A percentile compares a stretch with the other conserved stretches of the same genome.
phyloP scores from a whole-genome alignment of 2,329 filamentous ascomycete species.

The Curvularia verruculosa region DNA sequence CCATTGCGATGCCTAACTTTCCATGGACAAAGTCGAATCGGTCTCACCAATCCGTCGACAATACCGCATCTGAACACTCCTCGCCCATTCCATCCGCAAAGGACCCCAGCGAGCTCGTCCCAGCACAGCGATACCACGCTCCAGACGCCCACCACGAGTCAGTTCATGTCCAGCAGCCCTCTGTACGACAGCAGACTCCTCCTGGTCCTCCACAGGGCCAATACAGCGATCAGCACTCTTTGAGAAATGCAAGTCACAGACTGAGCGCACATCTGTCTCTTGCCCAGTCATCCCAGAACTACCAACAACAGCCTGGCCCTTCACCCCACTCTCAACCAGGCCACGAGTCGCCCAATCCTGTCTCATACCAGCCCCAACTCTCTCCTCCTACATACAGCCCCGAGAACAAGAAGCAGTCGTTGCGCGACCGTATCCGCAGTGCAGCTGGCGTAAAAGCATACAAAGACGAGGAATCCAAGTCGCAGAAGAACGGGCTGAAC shows the following conservation, averaged over 20 bases:
- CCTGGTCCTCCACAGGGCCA: constrained; percentile 19
- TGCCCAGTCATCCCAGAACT: constrained; percentile 35
- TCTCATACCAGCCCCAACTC: constrained; percentile 33
- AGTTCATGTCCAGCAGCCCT: constrained; percentile 26
- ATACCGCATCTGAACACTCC: constrained; percentile 38
- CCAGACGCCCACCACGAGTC: constrained; percentile 31
- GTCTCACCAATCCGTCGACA: constrained; percentile 48
- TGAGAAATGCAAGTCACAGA: constrained; percentile 42
- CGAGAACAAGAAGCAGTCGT: constrained; percentile 42
- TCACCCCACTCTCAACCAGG: constrained; percentile 26
- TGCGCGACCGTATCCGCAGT: constrained; percentile 45
- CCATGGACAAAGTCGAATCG: constrained; percentile 49
- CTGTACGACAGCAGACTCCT: constrained; percentile 21
- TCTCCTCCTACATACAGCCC: constrained; percentile 19
- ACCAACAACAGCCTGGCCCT: constrained; percentile 33
- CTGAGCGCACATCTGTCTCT: constrained; percentile 36
- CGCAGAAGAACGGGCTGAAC: constrained; percentile 40
- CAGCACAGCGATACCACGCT: constrained; percentile 33
- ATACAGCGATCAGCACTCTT: constrained; percentile 34
- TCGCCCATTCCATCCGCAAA: constrained; percentile 46
- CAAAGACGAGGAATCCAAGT: constrained; percentile 43
- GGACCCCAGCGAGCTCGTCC: constrained; percentile 43
- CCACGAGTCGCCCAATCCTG: constrained; percentile 33
- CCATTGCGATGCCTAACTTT: constrained; percentile 47
- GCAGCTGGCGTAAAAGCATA: constrained; percentile 36